A percentile compares a stretch with the other conserved stretches of the same genome.
phyloP scores from a whole-genome alignment of 1,284 basidiomycete species.

The Ceratobasidium sp. region DNA sequence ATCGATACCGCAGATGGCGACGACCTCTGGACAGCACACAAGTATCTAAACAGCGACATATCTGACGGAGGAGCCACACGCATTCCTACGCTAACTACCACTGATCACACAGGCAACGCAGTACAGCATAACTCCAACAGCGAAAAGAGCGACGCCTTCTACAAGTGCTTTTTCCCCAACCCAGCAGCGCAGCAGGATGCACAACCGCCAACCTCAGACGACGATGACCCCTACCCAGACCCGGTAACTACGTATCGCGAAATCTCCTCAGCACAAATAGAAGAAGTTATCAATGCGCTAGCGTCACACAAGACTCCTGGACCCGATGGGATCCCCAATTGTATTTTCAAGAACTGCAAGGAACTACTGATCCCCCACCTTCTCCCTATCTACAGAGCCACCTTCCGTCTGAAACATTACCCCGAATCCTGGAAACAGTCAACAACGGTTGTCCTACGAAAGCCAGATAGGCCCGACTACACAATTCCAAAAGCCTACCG shows the following conservation, averaged over 20 bases:
- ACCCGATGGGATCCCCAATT: conserved; percentile 55
- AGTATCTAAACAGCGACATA: neutral
- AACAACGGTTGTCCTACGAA: conserved; percentile 29
- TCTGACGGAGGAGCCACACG: neutral
- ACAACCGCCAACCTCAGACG: too few species aligned
- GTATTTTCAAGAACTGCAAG: conserved; percentile 51
- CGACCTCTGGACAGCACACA: conserved; percentile 42
- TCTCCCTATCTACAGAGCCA: conserved; percentile 39
- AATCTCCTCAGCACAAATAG: conserved; percentile 19
- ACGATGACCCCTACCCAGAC: neutral
- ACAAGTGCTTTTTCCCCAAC: conserved; percentile 43
- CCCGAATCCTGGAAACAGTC: conserved; percentile 30
- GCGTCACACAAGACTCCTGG: conserved; percentile 54
- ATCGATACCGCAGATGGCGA: conserved; percentile 30
- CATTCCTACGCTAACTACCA: conserved; percentile 21
- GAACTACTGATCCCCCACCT: conserved; percentile 51
- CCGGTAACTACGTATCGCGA: neutral
- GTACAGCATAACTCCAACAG: neutral
- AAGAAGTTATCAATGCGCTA: conserved; percentile 9
- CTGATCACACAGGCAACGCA: neutral
- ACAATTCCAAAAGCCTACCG: conserved; percentile 40
- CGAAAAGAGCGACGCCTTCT: conserved; percentile 34
- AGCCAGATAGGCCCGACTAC: conserved; percentile 43
- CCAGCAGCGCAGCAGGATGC: too few species aligned
- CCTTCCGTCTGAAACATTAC: conserved; percentile 18